phyloP scores from a whole-genome alignment of 192 early-diverging fungal genomes.

The Mortierella antarctica region DNA sequence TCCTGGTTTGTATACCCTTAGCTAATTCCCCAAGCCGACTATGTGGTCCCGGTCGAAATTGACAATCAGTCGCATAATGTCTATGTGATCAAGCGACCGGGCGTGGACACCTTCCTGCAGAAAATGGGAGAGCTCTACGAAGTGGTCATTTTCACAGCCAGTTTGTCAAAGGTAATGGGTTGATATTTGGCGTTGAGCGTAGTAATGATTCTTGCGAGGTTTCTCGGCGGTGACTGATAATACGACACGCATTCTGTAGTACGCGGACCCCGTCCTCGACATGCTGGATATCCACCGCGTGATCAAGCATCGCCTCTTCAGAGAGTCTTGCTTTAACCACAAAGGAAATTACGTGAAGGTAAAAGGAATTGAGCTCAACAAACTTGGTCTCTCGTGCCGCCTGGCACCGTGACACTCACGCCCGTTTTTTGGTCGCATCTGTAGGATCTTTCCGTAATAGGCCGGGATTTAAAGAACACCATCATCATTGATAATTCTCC shows the following conservation, averaged over 20 bases:
- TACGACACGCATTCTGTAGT: slow-evolving; percentile 60
- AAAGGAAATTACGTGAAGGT: slow-evolving; percentile 98
- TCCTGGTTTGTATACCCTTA: slow-evolving; percentile 9
- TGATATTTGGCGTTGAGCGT: background rate
- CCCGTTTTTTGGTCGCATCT: background rate
- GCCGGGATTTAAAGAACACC: slow-evolving; percentile 82
- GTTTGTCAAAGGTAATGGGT: slow-evolving; percentile 79
- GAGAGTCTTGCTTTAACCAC: slow-evolving; percentile 94
- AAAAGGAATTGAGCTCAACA: slow-evolving; percentile 1
- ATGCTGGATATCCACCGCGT: slow-evolving; percentile 86
- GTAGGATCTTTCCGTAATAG: slow-evolving; percentile 88
- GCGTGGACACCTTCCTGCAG: slow-evolving; percentile 93
- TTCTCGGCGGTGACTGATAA: no score
- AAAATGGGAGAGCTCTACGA: slow-evolving; percentile 90
- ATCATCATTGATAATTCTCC: slow-evolving; percentile 98
- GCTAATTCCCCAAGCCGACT: slow-evolving; percentile 80
- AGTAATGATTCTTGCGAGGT: no score
- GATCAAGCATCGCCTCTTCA: slow-evolving; percentile 93
- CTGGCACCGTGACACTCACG: background rate
- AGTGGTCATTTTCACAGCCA: slow-evolving; percentile 95
- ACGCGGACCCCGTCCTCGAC: slow-evolving; percentile 98
- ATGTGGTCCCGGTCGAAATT: slow-evolving; percentile 92
- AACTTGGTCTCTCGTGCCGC: background rate
- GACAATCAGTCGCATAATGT: slow-evolving; percentile 92
- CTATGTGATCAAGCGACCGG: slow-evolving; percentile 96